Percentiles rank a stretch among this genome's conserved stretches.
These are phyloP conservation scores for Vitis hybrid DNA, from an alignment of 177 flowering plant species.

Conservation along the genomic window DNA sequence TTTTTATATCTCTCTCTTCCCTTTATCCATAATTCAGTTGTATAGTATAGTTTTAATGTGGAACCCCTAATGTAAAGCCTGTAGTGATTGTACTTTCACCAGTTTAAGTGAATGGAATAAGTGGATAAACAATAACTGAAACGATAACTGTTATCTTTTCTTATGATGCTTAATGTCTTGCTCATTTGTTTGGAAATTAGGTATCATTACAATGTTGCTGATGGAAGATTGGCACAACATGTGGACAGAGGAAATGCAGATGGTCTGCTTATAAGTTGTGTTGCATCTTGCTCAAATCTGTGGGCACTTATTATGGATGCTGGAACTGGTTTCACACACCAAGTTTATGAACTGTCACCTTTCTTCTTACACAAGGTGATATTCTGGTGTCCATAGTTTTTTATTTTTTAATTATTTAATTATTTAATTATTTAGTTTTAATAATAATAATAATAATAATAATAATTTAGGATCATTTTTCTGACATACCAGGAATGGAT, in stretches of 20 bases:
- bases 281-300: conserved; percentile 81
- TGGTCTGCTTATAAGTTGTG: conserved; percentile 83
- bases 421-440: too few species aligned
- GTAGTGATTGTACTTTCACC: too few species aligned
- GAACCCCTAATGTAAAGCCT: too few species aligned
- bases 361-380: conserved; percentile 78
- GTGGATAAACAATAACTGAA: too few species aligned
- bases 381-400: not conserved
- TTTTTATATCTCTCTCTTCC: too few species aligned
- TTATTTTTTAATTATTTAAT: not conserved
- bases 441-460: too few species aligned
- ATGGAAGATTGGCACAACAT: conserved; percentile 74
- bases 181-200: conserved; percentile 27
- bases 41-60: too few species aligned
- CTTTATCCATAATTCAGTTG: too few species aligned
- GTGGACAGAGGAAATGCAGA: conserved; percentile 81
- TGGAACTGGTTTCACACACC: conserved; percentile 76
- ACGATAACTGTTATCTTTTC: not conserved
- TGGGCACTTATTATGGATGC: conserved; percentile 98
- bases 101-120: too few species aligned
- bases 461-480: not conserved
- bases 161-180: conserved; percentile 2
- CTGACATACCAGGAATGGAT: conserved; percentile 70
- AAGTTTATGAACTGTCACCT: conserved; percentile 79
- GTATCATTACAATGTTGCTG: conserved; percentile 91